Evolutionary conservation across 2,329 filamentous ascomycete genomes (phyloP).

Genomic region (Sclerotinia borealis): DNA sequence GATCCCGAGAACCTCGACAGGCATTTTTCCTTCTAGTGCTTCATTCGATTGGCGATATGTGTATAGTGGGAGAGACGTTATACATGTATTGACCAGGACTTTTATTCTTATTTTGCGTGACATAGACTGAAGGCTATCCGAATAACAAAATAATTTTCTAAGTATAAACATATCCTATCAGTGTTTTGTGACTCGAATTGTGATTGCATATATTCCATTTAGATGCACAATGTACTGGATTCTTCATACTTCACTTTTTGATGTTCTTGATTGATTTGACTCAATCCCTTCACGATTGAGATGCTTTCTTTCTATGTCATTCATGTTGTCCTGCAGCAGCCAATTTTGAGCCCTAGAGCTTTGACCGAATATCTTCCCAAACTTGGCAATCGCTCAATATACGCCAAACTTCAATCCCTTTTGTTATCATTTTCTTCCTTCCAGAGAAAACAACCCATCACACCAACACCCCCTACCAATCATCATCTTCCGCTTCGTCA

Average conservation of each 20-base stretch:
- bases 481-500: slow-evolving; percentile 71
- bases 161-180: background rate
- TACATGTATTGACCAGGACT: slow-evolving; percentile 23
- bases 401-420: background rate
- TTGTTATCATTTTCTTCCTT: background rate
- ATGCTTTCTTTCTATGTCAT: background rate
- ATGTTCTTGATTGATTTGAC: slow-evolving; percentile 2
- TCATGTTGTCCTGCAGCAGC: background rate
- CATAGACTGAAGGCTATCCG: background rate
- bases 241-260: background rate
- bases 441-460: background rate
- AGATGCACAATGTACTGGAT: background rate
- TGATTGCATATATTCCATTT: background rate
- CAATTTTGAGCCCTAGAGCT: background rate
- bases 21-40: slow-evolving; percentile 27
- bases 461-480: slow-evolving; percentile 47
- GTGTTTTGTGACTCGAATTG: background rate
- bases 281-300: background rate
- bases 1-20: slow-evolving; percentile 33
- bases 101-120: slow-evolving; percentile 13
- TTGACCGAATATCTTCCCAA: background rate
- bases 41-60: slow-evolving; percentile 26
- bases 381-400: background rate
- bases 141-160: background rate
- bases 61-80: slow-evolving; percentile 47